Evolutionary conservation across 2,329 filamentous ascomycete genomes (phyloP), one percentile per base, ranked within the genome.

Genomic region (Fusarium miscanthi): DNA sequence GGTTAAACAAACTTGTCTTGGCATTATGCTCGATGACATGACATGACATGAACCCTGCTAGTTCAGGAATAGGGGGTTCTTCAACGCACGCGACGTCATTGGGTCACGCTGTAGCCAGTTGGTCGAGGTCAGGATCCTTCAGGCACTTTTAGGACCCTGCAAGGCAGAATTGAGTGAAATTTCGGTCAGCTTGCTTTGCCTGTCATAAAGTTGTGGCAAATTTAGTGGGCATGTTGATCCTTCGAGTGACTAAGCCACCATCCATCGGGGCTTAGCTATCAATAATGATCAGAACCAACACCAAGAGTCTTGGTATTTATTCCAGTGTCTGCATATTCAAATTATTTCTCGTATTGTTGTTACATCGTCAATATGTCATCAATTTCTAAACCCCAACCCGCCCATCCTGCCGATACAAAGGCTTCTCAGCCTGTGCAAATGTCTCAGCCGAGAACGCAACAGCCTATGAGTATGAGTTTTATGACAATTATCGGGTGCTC

Each of bases 401-500:
- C 46, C 30, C 46, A 49, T 4, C 46, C 46, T 0, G 46, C 30
- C 0, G 46, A 16, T 23, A 14, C 46, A 5, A 49, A 49, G 11
- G 30, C 46, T 33, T 49, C 30, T 33, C 10, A 5, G 46, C 46
- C 46, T 10, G 46, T 49, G 16, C 46, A 49, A 19, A 49, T 19
- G 21, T 49, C 46, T 49, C 46, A 49, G 3, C 46, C 46, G 13
- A 33, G 30, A 33, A 19, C 46, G 1, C 46, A 49, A 10, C 46
- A 49, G 1, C 46, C 46, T 23, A 49, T 49, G 46, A 33, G 46
- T 49, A 49, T 33, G 46, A 3, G 3, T 2, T 17, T 12, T 2
- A 31, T 7, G 0, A 17, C 10, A 31, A 9, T 17, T 17, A 31
- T 17, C 1, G 2, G 5, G 14, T 9, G 10, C 1, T 9, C 3